Evolutionary conservation across 192 early-diverging fungal genomes (phyloP), one percentile per base, ranked within the genome.

Genomic region (Coemansia erecta): DNA sequence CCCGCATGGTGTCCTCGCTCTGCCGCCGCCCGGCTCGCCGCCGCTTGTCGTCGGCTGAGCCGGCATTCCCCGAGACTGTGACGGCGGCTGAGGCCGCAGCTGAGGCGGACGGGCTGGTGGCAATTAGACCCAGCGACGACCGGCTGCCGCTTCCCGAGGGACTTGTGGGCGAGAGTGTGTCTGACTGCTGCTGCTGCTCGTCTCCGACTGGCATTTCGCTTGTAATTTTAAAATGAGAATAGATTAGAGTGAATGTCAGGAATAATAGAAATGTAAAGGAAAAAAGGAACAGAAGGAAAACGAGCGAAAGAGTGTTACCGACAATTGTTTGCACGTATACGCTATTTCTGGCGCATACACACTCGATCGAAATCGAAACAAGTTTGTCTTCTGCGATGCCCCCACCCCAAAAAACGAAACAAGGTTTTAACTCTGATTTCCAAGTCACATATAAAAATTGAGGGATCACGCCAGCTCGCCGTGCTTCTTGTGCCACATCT

Each of bases 401-500:
- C 26, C 26, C 9, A 18, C 3, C 15, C 44, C 15, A 3, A 1
- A 45, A 50, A 50, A 50, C n/a, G n/a, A 53, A 53, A 11, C 12
- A 53, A 24, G 4, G 22, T 7, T 17, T 13, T 8, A 24, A 23
- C 3, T 24, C n/a, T n/a, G n/a, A n/a, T n/a, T n/a, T n/a, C n/a
- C n/a, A n/a, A n/a, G n/a, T n/a, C n/a, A n/a, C n/a, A n/a, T n/a
- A n/a, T n/a, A n/a, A n/a, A n/a, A n/a, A n/a, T n/a, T n/a, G n/a
- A n/a, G n/a, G n/a, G 11, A 24, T 74, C 65, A 58, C 23, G 58
- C 53, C 47, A 60, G 68, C 46, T 70, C 33, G 5, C 61, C 64
- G 35, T 81, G 57, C 12, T 73, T 46, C 48, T 81, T 78, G 63
- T 87, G 86, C 86, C 86, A 87, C 19, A 82, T 58, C 46, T 82